A percentile compares a stretch with the other conserved stretches of the same genome.
Evolutionary conservation across 2,329 filamentous ascomycete species (phyloP).

Genomic region (Pyricularia pennisetigena): DNA sequence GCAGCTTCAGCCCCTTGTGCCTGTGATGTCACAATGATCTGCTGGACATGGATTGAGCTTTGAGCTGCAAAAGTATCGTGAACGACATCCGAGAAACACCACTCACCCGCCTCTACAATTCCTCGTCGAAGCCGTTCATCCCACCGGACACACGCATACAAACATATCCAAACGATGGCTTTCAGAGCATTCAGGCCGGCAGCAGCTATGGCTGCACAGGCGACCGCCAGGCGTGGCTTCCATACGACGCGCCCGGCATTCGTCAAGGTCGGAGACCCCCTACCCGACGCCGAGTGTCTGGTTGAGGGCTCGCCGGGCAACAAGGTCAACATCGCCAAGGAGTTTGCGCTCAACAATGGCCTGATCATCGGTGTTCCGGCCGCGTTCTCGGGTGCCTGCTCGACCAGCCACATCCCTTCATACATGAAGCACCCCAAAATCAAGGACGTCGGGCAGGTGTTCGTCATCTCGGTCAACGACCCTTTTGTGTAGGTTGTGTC

Average conservation of each 20-base stretch:
- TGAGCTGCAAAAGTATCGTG: not conserved
- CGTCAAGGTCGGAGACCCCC: constrained; percentile 68
- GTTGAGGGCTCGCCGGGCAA: constrained; percentile 82
- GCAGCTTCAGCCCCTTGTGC: not conserved
- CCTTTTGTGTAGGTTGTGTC: constrained; percentile 68
- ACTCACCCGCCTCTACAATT: not conserved
- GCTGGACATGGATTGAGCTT: not conserved
- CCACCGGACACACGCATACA: not conserved
- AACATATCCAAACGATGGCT: not conserved
- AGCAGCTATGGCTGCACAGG: constrained; percentile 6
- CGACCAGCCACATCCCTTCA: constrained; percentile 65
- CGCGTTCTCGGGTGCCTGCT: constrained; percentile 56
- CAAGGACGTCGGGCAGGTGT: constrained; percentile 72
- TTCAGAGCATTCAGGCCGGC: constrained; percentile 3
- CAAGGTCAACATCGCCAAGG: constrained; percentile 77
- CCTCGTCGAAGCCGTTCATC: not conserved
- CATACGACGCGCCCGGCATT: constrained; percentile 51
- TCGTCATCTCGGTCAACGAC: constrained; percentile 89
- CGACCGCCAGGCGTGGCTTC: constrained; percentile 32
- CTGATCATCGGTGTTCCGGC: constrained; percentile 80
- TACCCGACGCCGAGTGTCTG: constrained; percentile 70
- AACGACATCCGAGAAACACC: not conserved
- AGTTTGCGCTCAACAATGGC: constrained; percentile 62
- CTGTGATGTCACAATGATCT: not conserved
- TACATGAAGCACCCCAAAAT: constrained; percentile 75